Percentiles rank a stretch among this genome's conserved stretches.
Conservation (phyloP, 2,329 filamentous ascomycete genomes). For the Rhinocladiella similis region DNA sequence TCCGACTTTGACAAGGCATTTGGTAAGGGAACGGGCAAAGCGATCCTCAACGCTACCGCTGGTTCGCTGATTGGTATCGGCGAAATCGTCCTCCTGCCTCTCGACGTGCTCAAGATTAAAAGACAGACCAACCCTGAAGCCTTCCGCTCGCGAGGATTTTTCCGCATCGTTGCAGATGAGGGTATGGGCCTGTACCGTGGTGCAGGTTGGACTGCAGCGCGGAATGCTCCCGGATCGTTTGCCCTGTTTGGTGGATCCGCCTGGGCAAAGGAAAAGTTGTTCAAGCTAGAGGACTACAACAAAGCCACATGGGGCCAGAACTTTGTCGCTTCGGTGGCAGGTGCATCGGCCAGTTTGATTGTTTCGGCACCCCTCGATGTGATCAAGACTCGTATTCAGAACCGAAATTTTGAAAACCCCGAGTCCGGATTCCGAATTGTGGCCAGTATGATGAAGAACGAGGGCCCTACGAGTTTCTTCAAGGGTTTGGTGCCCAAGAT, state of each 20-base stretch:
- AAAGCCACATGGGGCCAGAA: conserved; percentile 91
- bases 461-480: conserved; percentile 87
- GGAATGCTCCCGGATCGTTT: conserved; percentile 95
- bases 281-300: conserved; percentile 91
- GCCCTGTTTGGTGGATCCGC: conserved; percentile 97
- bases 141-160: conserved; percentile 87
- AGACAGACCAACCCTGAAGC: conserved; percentile 98
- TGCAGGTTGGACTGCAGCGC: conserved; percentile 95
- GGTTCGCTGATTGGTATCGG: conserved; percentile 95
- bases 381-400: conserved; percentile 98
- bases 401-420: conserved; percentile 97
- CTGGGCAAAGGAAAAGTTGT: conserved; percentile 96
- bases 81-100: conserved; percentile 89
- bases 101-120: conserved; percentile 99
- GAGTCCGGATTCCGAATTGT: conserved; percentile 92
- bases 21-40: conserved; percentile 96
- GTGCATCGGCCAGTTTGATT: conserved; percentile 90
- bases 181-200: conserved; percentile 94
- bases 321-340: conserved; percentile 93
- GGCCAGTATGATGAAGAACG: conserved; percentile 87
- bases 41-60: conserved; percentile 94
- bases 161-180: conserved; percentile 89
- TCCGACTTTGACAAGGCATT: conserved; percentile 84
- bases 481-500: conserved; percentile 97
- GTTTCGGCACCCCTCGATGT: conserved; percentile 96